Evolutionary conservation across 2,329 filamentous ascomycete species (phyloP), one percentile per base, ranked within the genome.

Genomic region (Cercospora sp.): DNA sequence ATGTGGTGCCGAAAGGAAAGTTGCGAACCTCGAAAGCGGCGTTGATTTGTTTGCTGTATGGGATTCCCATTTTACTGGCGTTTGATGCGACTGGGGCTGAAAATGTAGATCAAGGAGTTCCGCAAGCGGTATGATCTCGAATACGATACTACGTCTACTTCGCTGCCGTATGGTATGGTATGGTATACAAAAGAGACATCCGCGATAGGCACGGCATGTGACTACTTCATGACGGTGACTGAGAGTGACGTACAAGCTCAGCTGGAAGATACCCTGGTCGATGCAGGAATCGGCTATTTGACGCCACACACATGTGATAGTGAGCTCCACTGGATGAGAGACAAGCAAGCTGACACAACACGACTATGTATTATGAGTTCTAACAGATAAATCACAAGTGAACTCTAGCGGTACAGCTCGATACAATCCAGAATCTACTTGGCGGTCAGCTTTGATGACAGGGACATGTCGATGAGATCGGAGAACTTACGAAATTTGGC

Each of bases 21-120:
- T 23, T 30, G 28, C 28, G 28, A 7, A 30, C 65, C 60, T 76
- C 81, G 74, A 86, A 85, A 42, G 84, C 84, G 2, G 81, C 77
- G 72, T 84, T 81, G 71, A 85, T 85, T 69, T 85, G 79, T 72
- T 80, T 81, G 13, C 82, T 84, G 76, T 85, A 86, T 1, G 84
- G 84, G 62, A 86, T 81, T 12, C 84, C 84, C 84, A 85, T 85
- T 53, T 66, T 76, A 2, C 7, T 3, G 8, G 1, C 20, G 8
- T 20, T 10, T 5, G 8, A 48, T 48, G 7, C 5, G 18, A 3
- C 42, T 20, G 18, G 6, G 12, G 16, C 12, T n/a, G 36, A 4
- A 42, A 5, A 5, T n/a, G 2, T 1, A 42, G 6, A 2, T 42
- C 36, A n/a, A 42, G 13, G 16, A 42, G 16, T 42, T 42, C 5